Evolutionary conservation across 164 flowering plant species (phyloP).

Genomic region (Chloranthus sessilifolius): DNA sequence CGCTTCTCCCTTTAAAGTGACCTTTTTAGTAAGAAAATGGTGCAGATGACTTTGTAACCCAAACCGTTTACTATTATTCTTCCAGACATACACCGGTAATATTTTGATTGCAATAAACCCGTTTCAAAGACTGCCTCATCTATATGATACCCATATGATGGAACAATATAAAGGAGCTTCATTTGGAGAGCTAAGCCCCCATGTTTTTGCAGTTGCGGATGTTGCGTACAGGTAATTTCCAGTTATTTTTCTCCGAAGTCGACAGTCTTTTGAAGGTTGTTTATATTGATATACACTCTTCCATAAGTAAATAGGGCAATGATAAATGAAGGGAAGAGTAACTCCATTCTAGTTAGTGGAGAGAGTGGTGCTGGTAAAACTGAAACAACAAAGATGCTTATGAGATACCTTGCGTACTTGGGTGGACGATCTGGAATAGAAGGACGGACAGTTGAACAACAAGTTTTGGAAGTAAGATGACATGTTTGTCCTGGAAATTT

Average conservation of each 20-base stretch:
- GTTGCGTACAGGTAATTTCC: conserved; percentile 81
- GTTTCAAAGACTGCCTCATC: conserved; percentile 96
- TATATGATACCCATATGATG: conserved; percentile 99
- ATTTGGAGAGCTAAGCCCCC: conserved; percentile 98
- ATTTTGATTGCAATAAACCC: conserved; percentile 96
- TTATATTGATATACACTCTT: conserved; percentile 8
- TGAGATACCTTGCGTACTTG: conserved; percentile 93
- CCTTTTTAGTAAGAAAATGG: background rate
- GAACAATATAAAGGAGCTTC: conserved; percentile 93
- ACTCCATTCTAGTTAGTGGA: conserved; percentile 97
- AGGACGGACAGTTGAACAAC: conserved; percentile 97
- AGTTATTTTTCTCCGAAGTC: background rate
- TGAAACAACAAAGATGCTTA: conserved; percentile 98
- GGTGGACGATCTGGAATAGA: conserved; percentile 95
- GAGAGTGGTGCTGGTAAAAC: conserved; percentile 99
- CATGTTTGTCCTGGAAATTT: background rate
- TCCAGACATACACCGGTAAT: conserved; percentile 96
- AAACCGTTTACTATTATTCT: background rate
- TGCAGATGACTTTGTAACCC: background rate
- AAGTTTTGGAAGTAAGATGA: conserved; percentile 88
- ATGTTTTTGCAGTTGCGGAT: conserved; percentile 98
- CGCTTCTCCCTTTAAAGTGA: conserved; percentile 1
- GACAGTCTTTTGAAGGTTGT: background rate
- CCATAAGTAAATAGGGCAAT: conserved; percentile 57
- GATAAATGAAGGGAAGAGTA: conserved; percentile 97